Evolutionary conservation across 768 basidiomycete species (phyloP), one percentile per base, ranked within the genome.

Genomic region (Cystobasidiopsis lactophilus): DNA sequence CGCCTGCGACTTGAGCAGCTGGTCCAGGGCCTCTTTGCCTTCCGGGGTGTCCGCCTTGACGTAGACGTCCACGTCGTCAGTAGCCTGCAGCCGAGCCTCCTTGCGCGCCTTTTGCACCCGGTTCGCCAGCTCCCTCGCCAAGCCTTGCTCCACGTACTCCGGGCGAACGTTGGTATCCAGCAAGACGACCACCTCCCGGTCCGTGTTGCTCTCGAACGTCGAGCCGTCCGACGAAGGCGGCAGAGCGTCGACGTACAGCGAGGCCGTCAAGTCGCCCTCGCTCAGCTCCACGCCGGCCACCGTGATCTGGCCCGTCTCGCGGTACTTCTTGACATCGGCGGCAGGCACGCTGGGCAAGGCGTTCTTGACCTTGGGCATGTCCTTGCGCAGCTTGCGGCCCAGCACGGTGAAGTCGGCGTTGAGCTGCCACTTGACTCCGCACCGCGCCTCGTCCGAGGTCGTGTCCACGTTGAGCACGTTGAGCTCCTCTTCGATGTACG

Each of bases 371-470:
- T 81, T 81, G 19, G 70, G 78, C 31, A 96, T 69, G 66, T 95
- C 86, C 64, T 85, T 93, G 58, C 91, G 78, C 47, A 98, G 73
- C 68, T 93, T 96, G 62, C 78, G 77, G 46, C 93, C 93, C 48
- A 98, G 74, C 14, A 84, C 79, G n/a, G 77, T 72, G 85, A 86
- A 95, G 69, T 98, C 93, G 10, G 93, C 91, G 27, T 80, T 78
- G 3, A 80, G 89, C 51, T 77, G 77, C 73, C 95, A 96, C 56
- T 77, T 77, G 59, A 95, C 81, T 23, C 89, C 85, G 31, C 85
- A 85, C 29, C 74, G 67, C 13, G 72, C 69, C 67, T 96, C 93
- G 64, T 93, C 82, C 1, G 81, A 81, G 51, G 80, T 88, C 73
- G 93, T 84, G 56, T 82, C 66, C 60, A 98, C 70, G 59, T 84